Base-by-base conservation (phyloP, 257 asterid genomes). In the Solanum virginianum region DNA sequence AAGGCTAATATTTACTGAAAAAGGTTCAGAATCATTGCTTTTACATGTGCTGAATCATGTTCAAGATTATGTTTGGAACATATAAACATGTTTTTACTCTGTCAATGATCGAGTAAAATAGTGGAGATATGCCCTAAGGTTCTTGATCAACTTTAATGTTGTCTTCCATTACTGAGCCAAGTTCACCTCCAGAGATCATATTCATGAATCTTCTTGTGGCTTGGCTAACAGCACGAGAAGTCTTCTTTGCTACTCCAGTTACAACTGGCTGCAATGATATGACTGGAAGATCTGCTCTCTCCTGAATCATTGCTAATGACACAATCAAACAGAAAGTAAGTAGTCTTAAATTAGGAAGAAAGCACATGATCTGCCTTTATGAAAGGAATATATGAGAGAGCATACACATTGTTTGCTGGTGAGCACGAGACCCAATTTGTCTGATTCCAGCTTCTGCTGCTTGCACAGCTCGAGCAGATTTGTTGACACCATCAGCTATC, bases 391-490 rank as follows among this genome's bases (percentile, higher is more conserved):
- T 71, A 87, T 77, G 83, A 88, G 82, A 13, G 81, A 41, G 60
- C 97, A 83, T 93, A 95, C 99, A 90, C 92, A 94, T 90, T 51
- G 98, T 95, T 87, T 89, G 95, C 70, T 91, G 91, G 70, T 85
- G 97, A 86, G 99, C 99, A 88, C 87, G 88, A 83, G 97, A 94
- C 81, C 97, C 99, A 68, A 95, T 93, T 87, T 94, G 94, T 70
- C 93, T 91, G 49, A 94, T 85, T 87, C 99, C 99, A 86, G 97
- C 96, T 90, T 94, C 95, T 17, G 98, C 99, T 11, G 97, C 99
- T 91, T 95, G 96, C 85, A 94, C 95, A 83, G 92, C 99, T 90
- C 91, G 99, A 89, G 98, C 91, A 82, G 98, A 96, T 89, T 93
- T 96, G 87, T 80, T 92, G 84, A 96, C 95, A 82, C 98, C 98